Evolutionary conservation across 2,329 filamentous ascomycete genomes (phyloP).

Genomic region (Chaetomium sp.): DNA sequence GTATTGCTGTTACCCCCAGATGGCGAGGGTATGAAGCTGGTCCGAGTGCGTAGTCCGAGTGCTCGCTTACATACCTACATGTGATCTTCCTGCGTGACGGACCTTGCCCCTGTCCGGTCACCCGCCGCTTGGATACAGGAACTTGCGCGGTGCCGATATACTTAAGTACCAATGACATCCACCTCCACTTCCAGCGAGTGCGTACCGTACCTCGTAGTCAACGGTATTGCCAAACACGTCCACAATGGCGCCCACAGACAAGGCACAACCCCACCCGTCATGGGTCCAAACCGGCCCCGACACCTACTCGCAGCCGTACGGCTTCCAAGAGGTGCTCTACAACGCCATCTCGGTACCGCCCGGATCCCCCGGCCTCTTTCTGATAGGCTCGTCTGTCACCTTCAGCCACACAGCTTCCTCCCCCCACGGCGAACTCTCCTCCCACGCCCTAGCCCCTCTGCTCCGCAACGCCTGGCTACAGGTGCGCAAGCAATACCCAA

Average conservation of each 20-base stretch:
- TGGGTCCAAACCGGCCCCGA: not conserved
- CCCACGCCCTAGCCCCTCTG: not conserved
- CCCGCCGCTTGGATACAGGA: not conserved
- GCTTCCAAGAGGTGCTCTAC: not conserved
- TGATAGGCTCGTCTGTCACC: not conserved
- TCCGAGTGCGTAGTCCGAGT: not conserved
- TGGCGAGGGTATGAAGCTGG: too few species aligned
- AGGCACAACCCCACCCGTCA: constrained; percentile 1
- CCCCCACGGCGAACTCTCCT: not conserved
- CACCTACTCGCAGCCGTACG: not conserved
- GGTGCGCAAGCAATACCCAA: not conserved
- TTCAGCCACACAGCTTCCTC: not conserved
- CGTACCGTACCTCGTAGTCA: not conserved
- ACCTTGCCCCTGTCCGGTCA: not conserved
- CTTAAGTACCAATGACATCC: not conserved
- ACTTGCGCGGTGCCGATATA: not conserved
- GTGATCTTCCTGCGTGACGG: not conserved
- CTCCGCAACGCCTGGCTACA: not conserved
- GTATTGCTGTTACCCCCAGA: not conserved
- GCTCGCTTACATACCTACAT: not conserved
- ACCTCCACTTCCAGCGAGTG: not conserved
- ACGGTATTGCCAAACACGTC: not conserved
- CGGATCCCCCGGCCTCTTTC: not conserved
- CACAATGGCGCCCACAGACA: not conserved
- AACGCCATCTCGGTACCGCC: not conserved